Percentiles rank a stretch among this genome's conserved stretches.
Evolutionary conservation across 2,329 filamentous ascomycete species (phyloP).

Genomic region (Ceratocystis papillata): DNA sequence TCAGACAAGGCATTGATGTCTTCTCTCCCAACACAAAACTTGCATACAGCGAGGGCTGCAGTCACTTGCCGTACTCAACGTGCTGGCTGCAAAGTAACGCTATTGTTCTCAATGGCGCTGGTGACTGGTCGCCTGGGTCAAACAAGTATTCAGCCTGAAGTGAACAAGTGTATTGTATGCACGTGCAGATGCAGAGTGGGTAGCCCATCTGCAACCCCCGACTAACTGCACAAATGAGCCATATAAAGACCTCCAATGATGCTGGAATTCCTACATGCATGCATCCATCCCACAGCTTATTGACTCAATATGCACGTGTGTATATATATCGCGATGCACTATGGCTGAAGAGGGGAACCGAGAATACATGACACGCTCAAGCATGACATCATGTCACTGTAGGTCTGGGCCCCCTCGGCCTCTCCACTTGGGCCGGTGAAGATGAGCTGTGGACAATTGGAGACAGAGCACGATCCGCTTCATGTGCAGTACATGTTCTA

Average conservation of each 20-base stretch:
- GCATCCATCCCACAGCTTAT: neutral
- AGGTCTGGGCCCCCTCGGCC: slow-evolving; percentile 1
- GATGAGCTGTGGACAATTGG: neutral
- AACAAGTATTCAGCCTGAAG: neutral
- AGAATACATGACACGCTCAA: neutral
- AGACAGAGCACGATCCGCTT: slow-evolving; percentile 3
- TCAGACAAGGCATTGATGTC: neutral
- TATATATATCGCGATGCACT: neutral
- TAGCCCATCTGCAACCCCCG: neutral
- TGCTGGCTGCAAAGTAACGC: slow-evolving; percentile 3
- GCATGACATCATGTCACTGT: slow-evolving; percentile 3
- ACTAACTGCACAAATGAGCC: neutral
- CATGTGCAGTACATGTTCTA: neutral
- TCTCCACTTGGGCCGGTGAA: neutral
- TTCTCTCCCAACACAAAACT: neutral
- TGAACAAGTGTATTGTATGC: neutral
- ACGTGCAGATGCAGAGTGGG: slow-evolving; percentile 7
- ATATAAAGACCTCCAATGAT: neutral
- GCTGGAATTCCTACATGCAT: neutral
- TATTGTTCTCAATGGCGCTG: neutral
- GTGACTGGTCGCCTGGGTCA: neutral
- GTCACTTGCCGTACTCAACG: neutral
- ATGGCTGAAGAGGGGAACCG: neutral
- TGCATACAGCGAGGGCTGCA: neutral
- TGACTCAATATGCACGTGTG: neutral